A percentile compares a stretch with the other conserved stretches of the same genome.
phyloP scores from a whole-genome alignment of 305 asterid genomes.

The Fraxinus latifolia region DNA sequence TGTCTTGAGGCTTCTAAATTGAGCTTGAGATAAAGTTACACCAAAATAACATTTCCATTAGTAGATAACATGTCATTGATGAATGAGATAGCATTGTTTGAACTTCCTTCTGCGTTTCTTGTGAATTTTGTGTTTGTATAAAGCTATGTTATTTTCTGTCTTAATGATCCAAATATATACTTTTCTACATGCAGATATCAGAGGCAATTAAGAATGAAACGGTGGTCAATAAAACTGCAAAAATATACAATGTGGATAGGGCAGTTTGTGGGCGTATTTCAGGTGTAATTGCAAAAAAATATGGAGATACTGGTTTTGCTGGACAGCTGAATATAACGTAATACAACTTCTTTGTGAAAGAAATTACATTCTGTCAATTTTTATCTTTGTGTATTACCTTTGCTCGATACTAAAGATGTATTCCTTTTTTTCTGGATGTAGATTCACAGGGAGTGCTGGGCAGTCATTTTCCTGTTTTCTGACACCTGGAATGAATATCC shows the following conservation, averaged over 20 bases:
- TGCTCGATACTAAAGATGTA: constrained; percentile 15
- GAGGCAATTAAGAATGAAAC: constrained; percentile 85
- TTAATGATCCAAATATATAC: not conserved
- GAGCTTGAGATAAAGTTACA: not conserved
- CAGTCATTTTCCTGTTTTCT: constrained; percentile 89
- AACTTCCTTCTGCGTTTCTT: not conserved
- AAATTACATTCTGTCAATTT: not conserved
- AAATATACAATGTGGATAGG: constrained; percentile 90
- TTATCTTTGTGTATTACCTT: constrained; percentile 3
- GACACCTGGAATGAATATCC: constrained; percentile 96
- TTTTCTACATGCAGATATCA: constrained; percentile 49
- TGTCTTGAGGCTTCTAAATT: not conserved
- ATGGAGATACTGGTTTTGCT: constrained; percentile 94
- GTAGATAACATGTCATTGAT: not conserved
- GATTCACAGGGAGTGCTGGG: constrained; percentile 94
- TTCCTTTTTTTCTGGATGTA: constrained; percentile 29
- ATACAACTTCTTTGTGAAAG: not conserved
- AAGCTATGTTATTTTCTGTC: not conserved
- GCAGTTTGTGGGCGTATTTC: constrained; percentile 98
- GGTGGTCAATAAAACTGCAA: constrained; percentile 61
- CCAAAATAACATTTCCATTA: not conserved
- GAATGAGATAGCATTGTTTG: not conserved
- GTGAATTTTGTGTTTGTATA: not conserved
- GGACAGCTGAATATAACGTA: constrained; percentile 92
- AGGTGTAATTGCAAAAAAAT: constrained; percentile 83